Conservation (phyloP, 2,329 filamentous ascomycete species). For the Clonostachys rosea region DNA sequence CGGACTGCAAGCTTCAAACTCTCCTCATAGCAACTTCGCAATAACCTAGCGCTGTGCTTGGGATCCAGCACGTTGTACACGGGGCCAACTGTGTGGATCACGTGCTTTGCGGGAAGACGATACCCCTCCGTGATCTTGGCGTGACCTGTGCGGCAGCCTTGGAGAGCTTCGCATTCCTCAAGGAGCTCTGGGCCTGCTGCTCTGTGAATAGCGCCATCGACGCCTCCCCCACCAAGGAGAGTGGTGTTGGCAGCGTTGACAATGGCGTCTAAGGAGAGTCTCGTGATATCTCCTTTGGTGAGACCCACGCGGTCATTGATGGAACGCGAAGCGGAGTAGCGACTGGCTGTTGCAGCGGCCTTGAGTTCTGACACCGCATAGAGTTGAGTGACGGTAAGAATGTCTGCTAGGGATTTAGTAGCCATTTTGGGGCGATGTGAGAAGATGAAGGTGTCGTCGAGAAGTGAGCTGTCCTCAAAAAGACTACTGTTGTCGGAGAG, state of each 20-base stretch:
- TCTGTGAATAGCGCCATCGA: constrained; percentile 81
- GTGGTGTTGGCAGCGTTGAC: constrained; percentile 87
- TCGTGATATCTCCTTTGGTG: constrained; percentile 76
- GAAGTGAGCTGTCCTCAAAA: no score
- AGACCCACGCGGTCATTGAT: constrained; percentile 70
- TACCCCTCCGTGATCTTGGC: constrained; percentile 83
- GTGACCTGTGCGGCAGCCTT: constrained; percentile 70
- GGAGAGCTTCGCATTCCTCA: constrained; percentile 65
- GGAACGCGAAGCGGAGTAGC: constrained; percentile 32
- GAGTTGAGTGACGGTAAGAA: constrained; percentile 59
- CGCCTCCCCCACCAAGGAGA: constrained; percentile 83
- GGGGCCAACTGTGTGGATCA: constrained; percentile 91
- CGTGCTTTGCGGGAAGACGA: constrained; percentile 66
- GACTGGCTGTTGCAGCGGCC: constrained; percentile 8
- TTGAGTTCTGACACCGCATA: constrained; percentile 48
- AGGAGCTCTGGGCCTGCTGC: constrained; percentile 69
- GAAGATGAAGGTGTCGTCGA: background rate
- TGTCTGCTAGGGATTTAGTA: constrained; percentile 41
- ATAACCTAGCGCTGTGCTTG: constrained; percentile 35
- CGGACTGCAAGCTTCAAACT: constrained; percentile 69
- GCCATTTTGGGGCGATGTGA: constrained; percentile 21
- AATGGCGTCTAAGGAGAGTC: constrained; percentile 71
- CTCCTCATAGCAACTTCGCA: constrained; percentile 62
- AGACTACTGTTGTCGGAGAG: no score
- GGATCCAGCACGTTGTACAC: constrained; percentile 48